phyloP scores from a whole-genome alignment of 1,139 yeast genomes.

The Martiniozyma asiatica region DNA sequence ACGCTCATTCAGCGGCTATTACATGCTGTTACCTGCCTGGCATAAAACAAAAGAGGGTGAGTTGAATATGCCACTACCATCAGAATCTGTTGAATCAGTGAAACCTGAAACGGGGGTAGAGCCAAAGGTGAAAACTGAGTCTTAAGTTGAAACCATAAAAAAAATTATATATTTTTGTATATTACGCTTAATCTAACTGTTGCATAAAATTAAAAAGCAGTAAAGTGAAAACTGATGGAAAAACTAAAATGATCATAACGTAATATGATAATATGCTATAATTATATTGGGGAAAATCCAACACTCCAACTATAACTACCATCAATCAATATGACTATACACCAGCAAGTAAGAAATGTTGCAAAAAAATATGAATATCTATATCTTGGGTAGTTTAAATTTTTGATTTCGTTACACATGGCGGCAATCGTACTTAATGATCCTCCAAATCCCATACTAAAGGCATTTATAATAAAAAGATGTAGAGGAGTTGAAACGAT shows the following conservation, averaged over 20 bases:
- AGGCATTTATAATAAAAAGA: no score
- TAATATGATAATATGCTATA: no score
- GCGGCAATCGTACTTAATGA: slow-evolving; percentile 67
- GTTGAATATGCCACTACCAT: slow-evolving; percentile 1
- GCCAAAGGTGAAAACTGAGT: no score
- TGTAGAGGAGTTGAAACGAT: no score
- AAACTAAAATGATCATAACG: no score
- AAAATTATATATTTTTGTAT: no score
- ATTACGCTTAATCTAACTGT: no score
- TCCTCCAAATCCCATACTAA: slow-evolving; percentile 82
- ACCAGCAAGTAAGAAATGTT: slow-evolving; percentile 1
- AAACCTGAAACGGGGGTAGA: no score
- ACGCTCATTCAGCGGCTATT: slow-evolving; percentile 11
- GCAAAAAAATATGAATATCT: background rate
- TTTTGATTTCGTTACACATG: slow-evolving; percentile 51
- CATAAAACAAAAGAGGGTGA: slow-evolving; percentile 6
- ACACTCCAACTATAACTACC: slow-evolving; percentile 45
- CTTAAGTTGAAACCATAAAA: no score
- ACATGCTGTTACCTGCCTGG: slow-evolving; percentile 10
- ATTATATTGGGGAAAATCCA: slow-evolving; percentile 22
- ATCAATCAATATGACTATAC: slow-evolving; percentile 20
- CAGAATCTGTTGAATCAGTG: slow-evolving; percentile 3
- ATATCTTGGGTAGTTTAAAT: slow-evolving; percentile 16
- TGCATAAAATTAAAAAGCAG: no score
- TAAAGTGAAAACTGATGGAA: no score